Evolutionary conservation across 495 filamentous ascomycete species (phyloP), one percentile per base, ranked within the genome.

Genomic region (Neurospora hispaniola): DNA sequence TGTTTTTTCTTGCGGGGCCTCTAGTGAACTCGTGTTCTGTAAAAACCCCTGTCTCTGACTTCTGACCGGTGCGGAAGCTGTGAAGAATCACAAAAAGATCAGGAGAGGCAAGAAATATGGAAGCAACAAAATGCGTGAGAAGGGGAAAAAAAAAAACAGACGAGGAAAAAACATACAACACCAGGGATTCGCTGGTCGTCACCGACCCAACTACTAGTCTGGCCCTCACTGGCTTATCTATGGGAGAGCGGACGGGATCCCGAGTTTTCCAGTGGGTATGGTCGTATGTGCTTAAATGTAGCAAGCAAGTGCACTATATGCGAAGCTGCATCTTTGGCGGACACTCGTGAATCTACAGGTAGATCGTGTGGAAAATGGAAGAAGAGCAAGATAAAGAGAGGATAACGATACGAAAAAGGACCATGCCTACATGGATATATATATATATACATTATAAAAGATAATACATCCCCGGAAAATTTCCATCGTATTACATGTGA

Each of bases 191-290:
- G 35, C 76, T 78, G 73, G 74, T 79, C 72, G 79, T 80, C 74
- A 81, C 77, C 81, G 78, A 84, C 81, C 82, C 81, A 81, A 82
- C 79, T 85, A 84, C 83, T 84, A 76, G 74, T 81, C 35, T 38
- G 35, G 35, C 35, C 35, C 6, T 39, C 39, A 38, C 35, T 38
- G 35, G 35, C 35, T 38, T 38, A 38, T 38, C 35, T 38, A 38
- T 38, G 4, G 35, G 35, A 38, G 35, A 38, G 35, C 35, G 27
- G 35, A 38, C 35, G 35, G 35, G 35, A 38, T 38, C 35, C 35
- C 35, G 35, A 38, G 43, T 46, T 46, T 46, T 46, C 43, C 43
- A 46, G 43, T 46, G 43, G 43, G 43, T 46, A 46, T 46, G 18
- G 43, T 46, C 43, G 43, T 46, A 46, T 46, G 43, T 46, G 43